These are phyloP conservation scores for Trichoderma semiorbis DNA, from an alignment of 2,329 filamentous ascomycete genomes.

Conservation along the genomic window DNA sequence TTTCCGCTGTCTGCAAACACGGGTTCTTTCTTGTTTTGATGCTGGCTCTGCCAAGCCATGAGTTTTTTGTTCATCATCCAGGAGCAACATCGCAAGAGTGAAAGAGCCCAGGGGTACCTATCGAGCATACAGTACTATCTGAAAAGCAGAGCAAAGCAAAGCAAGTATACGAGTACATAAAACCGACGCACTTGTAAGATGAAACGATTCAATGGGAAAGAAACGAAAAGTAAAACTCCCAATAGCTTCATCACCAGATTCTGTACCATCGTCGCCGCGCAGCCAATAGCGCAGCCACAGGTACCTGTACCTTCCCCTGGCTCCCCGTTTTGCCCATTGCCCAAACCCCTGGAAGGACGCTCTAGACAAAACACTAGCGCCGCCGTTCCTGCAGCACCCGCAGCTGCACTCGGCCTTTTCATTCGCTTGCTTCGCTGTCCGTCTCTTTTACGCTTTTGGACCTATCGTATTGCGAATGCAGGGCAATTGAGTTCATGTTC, in stretches of 20 bases:
- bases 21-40: not conserved
- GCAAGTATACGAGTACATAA: not conserved
- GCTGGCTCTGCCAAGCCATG: not conserved
- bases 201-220: not conserved
- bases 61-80: not conserved
- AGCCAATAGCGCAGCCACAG: not conserved
- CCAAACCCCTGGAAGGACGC: not conserved
- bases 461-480: not conserved
- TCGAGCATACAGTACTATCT: not conserved
- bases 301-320: not conserved
- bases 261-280: not conserved
- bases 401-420: constrained; percentile 2
- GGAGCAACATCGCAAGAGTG: not conserved
- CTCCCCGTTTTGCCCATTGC: not conserved
- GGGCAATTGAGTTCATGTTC: not conserved
- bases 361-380: constrained; percentile 18
- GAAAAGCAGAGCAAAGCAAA: not conserved
- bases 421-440: not conserved
- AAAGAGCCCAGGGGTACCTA: no score
- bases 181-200: not conserved
- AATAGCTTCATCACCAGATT: not conserved
- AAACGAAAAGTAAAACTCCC: not conserved
- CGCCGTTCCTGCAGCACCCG: constrained; percentile 19
- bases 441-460: not conserved
- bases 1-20: not conserved